Percentiles rank a stretch among this genome's conserved stretches.
These are phyloP conservation scores for Knufia petricola DNA, from an alignment of 2,329 filamentous ascomycete genomes.

Conservation along the genomic window DNA sequence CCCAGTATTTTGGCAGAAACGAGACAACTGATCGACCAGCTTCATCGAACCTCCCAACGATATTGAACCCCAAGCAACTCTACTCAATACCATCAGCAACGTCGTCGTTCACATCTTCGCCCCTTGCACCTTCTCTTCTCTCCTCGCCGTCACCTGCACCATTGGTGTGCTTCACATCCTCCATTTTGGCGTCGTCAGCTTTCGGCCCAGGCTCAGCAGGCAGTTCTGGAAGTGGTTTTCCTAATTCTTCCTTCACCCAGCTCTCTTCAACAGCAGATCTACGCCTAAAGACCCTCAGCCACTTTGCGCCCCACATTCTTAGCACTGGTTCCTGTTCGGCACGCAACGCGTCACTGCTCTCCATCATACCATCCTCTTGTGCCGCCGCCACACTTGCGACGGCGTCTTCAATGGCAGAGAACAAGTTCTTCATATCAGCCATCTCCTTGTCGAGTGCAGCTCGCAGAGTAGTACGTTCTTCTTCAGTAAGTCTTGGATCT, in stretches of 20 bases:
- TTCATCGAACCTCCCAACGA: too few species aligned
- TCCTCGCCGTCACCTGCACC: conserved; percentile 16
- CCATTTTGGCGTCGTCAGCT: conserved; percentile 15
- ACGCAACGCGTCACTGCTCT: conserved; percentile 45
- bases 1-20: too few species aligned
- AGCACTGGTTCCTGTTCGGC: conserved; percentile 51
- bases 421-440: conserved; percentile 66
- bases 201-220: conserved; percentile 24
- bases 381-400: conserved; percentile 63
- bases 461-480: conserved; percentile 51
- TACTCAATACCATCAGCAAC: conserved; percentile 12
- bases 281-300: conserved; percentile 75
- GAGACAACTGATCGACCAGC: too few species aligned
- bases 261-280: conserved; percentile 80
- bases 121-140: conserved; percentile 12
- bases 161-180: conserved; percentile 10
- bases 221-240: conserved; percentile 36
- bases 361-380: conserved; percentile 65
- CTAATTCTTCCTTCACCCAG: conserved; percentile 48
- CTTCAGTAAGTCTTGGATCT: conserved; percentile 45
- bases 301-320: conserved; percentile 71
- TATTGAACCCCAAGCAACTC: too few species aligned
- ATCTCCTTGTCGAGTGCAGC: conserved; percentile 57
- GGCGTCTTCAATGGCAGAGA: conserved; percentile 69
- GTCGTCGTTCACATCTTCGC: conserved; percentile 8